phyloP scores from a whole-genome alignment of 768 basidiomycete species.

The Termitomyces sp. region DNA sequence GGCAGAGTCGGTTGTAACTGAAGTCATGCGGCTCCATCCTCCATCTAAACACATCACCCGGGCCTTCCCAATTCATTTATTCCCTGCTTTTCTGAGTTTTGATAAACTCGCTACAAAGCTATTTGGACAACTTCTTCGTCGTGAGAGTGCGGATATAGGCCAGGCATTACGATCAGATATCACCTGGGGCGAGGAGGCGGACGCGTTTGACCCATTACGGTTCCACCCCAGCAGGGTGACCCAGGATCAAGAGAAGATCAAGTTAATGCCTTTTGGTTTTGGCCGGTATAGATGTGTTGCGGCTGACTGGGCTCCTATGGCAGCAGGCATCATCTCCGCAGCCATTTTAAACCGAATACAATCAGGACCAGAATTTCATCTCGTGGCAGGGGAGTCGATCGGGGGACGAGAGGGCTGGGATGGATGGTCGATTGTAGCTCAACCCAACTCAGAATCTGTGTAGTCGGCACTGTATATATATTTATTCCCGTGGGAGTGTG shows the following conservation, averaged over 20 bases:
- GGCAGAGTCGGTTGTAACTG: constrained; percentile 32
- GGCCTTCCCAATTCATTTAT: neutral
- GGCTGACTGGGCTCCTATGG: constrained; percentile 44
- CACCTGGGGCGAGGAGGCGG: constrained; percentile 33
- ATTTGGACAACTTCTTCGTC: constrained; percentile 6
- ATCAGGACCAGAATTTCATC: constrained; percentile 20
- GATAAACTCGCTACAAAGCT: neutral
- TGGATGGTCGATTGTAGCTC: constrained; percentile 30
- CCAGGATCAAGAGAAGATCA: constrained; percentile 15
- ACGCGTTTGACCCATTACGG: constrained; percentile 40
- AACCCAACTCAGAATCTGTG: neutral
- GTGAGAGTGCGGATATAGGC: constrained; percentile 32
- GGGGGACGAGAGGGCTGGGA: constrained; percentile 40
- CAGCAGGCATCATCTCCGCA: constrained; percentile 43
- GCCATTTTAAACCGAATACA: constrained; percentile 31
- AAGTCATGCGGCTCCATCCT: constrained; percentile 46
- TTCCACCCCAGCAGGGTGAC: constrained; percentile 17
- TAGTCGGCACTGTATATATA: neutral
- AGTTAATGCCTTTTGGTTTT: constrained; percentile 42
- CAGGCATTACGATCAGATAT: constrained; percentile 23
- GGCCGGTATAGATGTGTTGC: constrained; percentile 46
- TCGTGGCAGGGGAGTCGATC: constrained; percentile 24
- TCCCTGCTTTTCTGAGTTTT: neutral
- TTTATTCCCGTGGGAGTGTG: constrained; percentile 39
- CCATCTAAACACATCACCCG: constrained; percentile 45